Percentiles rank a stretch among this genome's conserved stretches.
Conservation (phyloP, 2,329 filamentous ascomycete species). For the Colletotrichum cereale region DNA sequence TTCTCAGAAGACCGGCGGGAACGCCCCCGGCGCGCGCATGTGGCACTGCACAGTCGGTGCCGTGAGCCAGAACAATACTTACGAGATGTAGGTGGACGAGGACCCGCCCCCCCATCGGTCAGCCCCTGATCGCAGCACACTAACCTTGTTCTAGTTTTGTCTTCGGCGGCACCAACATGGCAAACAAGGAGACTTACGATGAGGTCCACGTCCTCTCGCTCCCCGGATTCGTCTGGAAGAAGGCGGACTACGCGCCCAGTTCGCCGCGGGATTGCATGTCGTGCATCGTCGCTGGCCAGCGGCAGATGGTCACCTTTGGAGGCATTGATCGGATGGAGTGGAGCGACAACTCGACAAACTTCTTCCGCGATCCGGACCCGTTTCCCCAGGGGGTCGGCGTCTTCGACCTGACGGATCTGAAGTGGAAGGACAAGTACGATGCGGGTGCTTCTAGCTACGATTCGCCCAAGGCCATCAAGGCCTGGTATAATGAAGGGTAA, state of each 20-base stretch:
- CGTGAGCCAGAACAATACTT: slow-evolving; percentile 34
- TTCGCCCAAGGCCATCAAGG: slow-evolving; percentile 25
- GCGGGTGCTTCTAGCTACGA: slow-evolving; percentile 33
- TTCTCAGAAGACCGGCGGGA: slow-evolving; percentile 37
- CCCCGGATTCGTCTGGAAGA: slow-evolving; percentile 41
- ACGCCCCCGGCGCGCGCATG: slow-evolving; percentile 28
- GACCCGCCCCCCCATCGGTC: background rate
- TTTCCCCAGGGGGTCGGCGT: slow-evolving; percentile 39
- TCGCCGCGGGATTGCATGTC: slow-evolving; percentile 28
- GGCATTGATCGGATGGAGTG: slow-evolving; percentile 17
- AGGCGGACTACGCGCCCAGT: slow-evolving; percentile 32
- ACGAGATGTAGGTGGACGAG: slow-evolving; percentile 38
- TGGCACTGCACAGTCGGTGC: slow-evolving; percentile 38
- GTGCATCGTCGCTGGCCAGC: slow-evolving; percentile 38
- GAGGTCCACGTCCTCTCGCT: slow-evolving; percentile 40
- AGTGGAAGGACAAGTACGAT: slow-evolving; percentile 38
- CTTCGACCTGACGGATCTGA: slow-evolving; percentile 38
- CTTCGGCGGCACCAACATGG: slow-evolving; percentile 36
- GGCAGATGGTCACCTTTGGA: slow-evolving; percentile 41
- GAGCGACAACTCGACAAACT: background rate
- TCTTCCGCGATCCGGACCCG: slow-evolving; percentile 29
- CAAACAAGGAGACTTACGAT: slow-evolving; percentile 9
- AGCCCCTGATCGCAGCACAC: background rate
- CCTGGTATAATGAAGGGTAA: slow-evolving; percentile 39
- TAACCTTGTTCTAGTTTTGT: slow-evolving; percentile 33